Conservation (phyloP, 352 stramenopile species). For the Globisporangium radiosum region DNA sequence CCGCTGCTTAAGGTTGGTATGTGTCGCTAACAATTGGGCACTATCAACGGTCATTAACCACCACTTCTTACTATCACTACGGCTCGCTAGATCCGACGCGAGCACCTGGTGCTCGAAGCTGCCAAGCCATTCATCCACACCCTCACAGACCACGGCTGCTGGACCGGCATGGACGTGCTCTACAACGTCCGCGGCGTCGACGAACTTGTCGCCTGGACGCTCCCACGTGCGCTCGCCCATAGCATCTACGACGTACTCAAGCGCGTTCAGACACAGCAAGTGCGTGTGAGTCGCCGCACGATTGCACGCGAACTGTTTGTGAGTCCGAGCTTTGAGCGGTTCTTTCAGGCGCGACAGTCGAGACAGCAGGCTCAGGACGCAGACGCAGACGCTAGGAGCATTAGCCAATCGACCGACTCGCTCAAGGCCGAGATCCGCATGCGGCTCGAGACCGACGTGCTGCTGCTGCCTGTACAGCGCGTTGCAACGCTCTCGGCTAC, state of each 20-base stretch:
- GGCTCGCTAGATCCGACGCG: slow-evolving; percentile 32
- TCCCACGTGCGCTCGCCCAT: slow-evolving; percentile 37
- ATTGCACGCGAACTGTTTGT: slow-evolving; percentile 36
- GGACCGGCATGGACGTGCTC: slow-evolving; percentile 47
- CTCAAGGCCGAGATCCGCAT: slow-evolving; percentile 19
- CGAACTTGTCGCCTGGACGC: slow-evolving; percentile 46
- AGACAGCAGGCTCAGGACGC: no score
- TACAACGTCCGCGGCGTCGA: slow-evolving; percentile 39
- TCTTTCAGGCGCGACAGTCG: slow-evolving; percentile 14
- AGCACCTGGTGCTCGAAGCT: slow-evolving; percentile 42
- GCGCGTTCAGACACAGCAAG: slow-evolving; percentile 33
- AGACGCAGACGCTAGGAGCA: no score
- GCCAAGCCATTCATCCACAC: slow-evolving; percentile 26
- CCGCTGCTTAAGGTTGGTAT: slow-evolving; percentile 38
- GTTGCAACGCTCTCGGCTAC: slow-evolving; percentile 10
- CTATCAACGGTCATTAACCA: neutral
- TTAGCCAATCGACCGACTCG: neutral
- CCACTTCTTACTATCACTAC: neutral
- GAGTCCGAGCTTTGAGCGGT: slow-evolving; percentile 35
- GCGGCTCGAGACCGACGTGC: slow-evolving; percentile 33
- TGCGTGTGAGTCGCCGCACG: slow-evolving; percentile 30
- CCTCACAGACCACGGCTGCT: slow-evolving; percentile 40
- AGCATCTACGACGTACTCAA: slow-evolving; percentile 52
- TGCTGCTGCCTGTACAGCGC: slow-evolving; percentile 32
- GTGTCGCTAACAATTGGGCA: neutral